Percentiles rank a stretch among this genome's conserved stretches.
Conservation (phyloP, 1,284 basidiomycete species). For the Sanguinoderma infundibulare region DNA sequence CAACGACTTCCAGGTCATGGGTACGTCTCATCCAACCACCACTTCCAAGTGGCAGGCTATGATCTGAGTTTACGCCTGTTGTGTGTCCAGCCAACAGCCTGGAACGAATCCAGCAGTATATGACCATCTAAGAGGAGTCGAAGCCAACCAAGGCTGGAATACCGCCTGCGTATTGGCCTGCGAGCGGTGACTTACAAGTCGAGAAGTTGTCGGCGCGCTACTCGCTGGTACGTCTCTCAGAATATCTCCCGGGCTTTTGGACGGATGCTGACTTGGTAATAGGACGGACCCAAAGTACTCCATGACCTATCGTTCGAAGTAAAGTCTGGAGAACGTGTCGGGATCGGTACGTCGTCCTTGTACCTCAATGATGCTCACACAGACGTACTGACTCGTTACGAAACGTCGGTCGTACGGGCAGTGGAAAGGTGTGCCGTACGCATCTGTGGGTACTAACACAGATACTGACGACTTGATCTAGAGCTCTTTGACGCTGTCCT, state of each 20-base stretch:
- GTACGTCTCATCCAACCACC: conserved; percentile 35
- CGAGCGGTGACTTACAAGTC: conserved; percentile 68
- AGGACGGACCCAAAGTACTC: conserved; percentile 48
- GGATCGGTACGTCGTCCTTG: conserved; percentile 54
- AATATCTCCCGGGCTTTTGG: no score
- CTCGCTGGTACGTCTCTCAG: conserved; percentile 34
- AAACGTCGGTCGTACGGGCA: conserved; percentile 66
- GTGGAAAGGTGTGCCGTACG: conserved; percentile 16
- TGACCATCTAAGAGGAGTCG: conserved; percentile 74
- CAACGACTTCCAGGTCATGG: conserved; percentile 62
- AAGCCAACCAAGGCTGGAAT: conserved; percentile 47
- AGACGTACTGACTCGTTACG: not conserved
- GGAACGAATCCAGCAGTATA: conserved; percentile 61
- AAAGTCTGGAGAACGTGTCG: conserved; percentile 55
- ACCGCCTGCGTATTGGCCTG: conserved; percentile 83
- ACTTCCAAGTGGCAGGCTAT: not conserved
- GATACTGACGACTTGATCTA: not conserved
- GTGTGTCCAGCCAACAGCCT: conserved; percentile 16
- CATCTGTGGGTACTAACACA: no score
- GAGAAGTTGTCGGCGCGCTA: conserved; percentile 66
- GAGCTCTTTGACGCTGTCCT: conserved; percentile 45
- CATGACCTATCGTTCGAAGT: conserved; percentile 49
- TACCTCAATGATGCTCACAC: not conserved
- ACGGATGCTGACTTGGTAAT: conserved; percentile 16
- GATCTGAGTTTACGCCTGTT: not conserved